Base-by-base conservation (phyloP, 1,139 yeast species). In the Saccharomyces hybrid region DNA sequence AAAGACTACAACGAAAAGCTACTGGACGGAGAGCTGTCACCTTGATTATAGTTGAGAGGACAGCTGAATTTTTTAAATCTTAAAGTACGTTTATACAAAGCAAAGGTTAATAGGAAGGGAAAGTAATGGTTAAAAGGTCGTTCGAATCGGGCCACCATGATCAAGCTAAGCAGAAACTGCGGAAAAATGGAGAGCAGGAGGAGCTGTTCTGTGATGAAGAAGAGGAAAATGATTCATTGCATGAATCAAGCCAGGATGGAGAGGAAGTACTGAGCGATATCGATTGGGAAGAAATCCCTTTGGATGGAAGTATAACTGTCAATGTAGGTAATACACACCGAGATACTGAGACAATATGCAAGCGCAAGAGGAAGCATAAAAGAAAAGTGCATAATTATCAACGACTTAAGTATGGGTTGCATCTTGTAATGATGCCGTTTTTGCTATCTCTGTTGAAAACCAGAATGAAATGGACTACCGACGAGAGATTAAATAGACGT, bases 271-370 rank as follows among this genome's bases (percentile, higher is more conserved):
- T 56, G 6, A 54, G 49, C 8, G 51, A 48, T 16, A 47, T 53
- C 7, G 61, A 61, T 29, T 64, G 67, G 67, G 67, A 63, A 53
- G 66, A 63, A 25, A 60, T 63, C 4, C 57, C 61, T 11, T 52
- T 64, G 27, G 52, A 55, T 47, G 52, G 51, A 16, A 42, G 38
- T 7, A 49, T 53, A n/a, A 42, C 46, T 29, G 47, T 56, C 34
- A 25, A 53, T 23, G 14, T 47, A 29, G 32, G 16, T 16, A 25
- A 23, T 9, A 44, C 44, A 9, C 20, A 14, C 44, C 5, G 2
- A 32, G 13, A 32, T 44, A 25, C 41, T 14, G 44, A 27, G 16
- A 27, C 41, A 44, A 32, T 44, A 50, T 11, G 29, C 11, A 52
- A 50, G 51, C 52, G 51, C 41, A 52, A 50, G 20, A 31, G 34